These are phyloP conservation scores for Beta macrorhiza DNA, from an alignment of 179 eudicot species.

Conservation along the genomic window DNA sequence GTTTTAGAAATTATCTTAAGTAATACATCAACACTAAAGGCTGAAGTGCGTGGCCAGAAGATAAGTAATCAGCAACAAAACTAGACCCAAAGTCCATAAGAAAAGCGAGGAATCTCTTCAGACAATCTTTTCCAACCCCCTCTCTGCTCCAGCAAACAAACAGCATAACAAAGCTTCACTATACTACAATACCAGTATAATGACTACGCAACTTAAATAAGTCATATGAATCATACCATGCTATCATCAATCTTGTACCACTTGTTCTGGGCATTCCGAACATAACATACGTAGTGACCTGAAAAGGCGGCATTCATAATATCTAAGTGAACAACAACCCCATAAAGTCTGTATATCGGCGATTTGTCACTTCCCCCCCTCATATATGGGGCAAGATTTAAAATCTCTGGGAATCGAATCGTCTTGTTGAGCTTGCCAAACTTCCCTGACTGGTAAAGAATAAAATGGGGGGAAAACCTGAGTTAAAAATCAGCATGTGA, in stretches of 20 bases:
- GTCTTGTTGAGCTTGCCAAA: constrained; percentile 90
- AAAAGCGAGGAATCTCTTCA: neutral
- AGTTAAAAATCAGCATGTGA: neutral
- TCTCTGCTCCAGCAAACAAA: neutral
- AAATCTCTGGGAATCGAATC: constrained; percentile 69
- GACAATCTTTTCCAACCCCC: neutral
- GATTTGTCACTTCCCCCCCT: constrained; percentile 71
- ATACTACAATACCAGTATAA: neutral
- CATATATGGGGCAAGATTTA: constrained; percentile 77
- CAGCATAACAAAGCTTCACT: neutral
- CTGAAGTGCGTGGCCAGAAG: neutral
- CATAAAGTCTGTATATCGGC: constrained; percentile 77
- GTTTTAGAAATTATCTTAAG: neutral
- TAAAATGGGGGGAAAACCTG: constrained; percentile 16
- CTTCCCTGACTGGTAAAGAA: constrained; percentile 57
- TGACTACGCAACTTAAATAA: neutral
- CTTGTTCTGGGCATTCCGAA: constrained; percentile 64
- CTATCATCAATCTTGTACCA: constrained; percentile 94
- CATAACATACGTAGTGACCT: constrained; percentile 87
- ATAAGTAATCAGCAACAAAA: neutral
- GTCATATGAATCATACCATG: constrained; percentile 44
- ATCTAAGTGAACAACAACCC: constrained; percentile 88
- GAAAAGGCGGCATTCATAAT: constrained; percentile 77
- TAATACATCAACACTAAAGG: neutral
- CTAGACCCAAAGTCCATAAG: neutral